A percentile compares a stretch with the other conserved stretches of the same genome.
phyloP scores from a whole-genome alignment of 73 alveolate species.

The Stentor roeselii region DNA sequence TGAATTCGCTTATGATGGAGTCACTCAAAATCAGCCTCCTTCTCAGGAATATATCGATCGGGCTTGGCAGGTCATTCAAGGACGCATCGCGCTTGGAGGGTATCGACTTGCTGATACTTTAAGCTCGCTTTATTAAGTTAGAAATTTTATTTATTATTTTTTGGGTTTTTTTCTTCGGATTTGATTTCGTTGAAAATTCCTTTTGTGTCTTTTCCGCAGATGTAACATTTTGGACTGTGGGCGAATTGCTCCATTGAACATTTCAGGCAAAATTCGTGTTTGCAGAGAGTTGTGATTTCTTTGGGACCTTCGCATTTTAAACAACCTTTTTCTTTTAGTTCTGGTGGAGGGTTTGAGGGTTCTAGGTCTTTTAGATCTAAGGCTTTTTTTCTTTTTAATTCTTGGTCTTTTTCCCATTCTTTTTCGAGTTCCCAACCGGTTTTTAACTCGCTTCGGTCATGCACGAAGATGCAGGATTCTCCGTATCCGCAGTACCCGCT shows the following conservation, averaged over 20 bases:
- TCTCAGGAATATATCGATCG: constrained; percentile 32
- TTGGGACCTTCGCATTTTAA: constrained; percentile 53
- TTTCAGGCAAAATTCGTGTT: constrained; percentile 76
- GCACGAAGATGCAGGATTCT: constrained; percentile 88
- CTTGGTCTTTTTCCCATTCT: constrained; percentile 69
- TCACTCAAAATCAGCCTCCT: constrained; percentile 8
- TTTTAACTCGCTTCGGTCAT: constrained; percentile 94
- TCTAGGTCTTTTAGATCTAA: constrained; percentile 46
- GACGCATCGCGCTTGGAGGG: constrained; percentile 50
- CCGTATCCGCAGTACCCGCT: constrained; percentile 96
- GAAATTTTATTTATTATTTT: too few relatives aligned
- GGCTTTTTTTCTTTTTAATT: constrained; percentile 45
- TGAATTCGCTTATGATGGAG: constrained; percentile 22
- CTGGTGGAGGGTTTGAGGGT: constrained; percentile 44
- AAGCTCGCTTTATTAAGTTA: neutral
- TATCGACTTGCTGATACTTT: constrained; percentile 46
- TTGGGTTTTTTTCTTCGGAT: neutral
- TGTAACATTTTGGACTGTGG: constrained; percentile 49
- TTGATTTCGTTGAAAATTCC: constrained; percentile 73
- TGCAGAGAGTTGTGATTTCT: constrained; percentile 65
- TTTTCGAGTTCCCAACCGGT: constrained; percentile 89
- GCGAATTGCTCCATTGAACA: constrained; percentile 59
- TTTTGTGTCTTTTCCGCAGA: constrained; percentile 65
- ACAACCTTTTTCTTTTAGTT: constrained; percentile 50
- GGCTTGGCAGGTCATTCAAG: constrained; percentile 17